Conservation (phyloP, 2,329 filamentous ascomycete species). For the Fusarium sp. region DNA sequence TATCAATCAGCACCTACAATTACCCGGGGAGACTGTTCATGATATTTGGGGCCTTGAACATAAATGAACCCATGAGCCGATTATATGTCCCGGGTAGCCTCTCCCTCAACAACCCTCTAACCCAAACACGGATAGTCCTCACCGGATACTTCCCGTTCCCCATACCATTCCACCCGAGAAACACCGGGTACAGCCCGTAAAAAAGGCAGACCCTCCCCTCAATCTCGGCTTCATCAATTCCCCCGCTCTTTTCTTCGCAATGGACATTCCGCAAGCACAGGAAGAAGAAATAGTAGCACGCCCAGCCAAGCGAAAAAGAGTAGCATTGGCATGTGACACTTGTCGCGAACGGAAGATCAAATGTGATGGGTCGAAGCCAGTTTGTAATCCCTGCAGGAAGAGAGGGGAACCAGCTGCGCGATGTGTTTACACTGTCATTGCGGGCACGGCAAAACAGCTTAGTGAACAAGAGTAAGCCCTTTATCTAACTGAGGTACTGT, state of each 20-base stretch:
- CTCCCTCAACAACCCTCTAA: accelerated
- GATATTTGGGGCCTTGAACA: background rate
- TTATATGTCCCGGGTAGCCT: background rate
- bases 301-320: background rate
- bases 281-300: background rate
- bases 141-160: background rate
- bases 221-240: background rate
- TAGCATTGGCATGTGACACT: constrained; percentile 7
- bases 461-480: background rate
- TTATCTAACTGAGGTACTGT: too few species aligned
- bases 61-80: background rate
- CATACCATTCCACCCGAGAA: background rate
- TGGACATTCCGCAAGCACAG: background rate
- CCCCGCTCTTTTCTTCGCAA: background rate
- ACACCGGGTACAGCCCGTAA: constrained; percentile 3
- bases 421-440: background rate
- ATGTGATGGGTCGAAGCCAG: background rate
- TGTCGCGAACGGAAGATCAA: constrained; percentile 11
- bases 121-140: background rate
- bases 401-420: background rate
- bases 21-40: accelerated
- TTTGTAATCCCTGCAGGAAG: constrained; percentile 1
- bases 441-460: background rate
- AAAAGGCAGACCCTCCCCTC: background rate
- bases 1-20: accelerated